A percentile compares a stretch with the other conserved stretches of the same genome.
Conservation (phyloP, 257 asterid genomes). For the Mentha longifolia region DNA sequence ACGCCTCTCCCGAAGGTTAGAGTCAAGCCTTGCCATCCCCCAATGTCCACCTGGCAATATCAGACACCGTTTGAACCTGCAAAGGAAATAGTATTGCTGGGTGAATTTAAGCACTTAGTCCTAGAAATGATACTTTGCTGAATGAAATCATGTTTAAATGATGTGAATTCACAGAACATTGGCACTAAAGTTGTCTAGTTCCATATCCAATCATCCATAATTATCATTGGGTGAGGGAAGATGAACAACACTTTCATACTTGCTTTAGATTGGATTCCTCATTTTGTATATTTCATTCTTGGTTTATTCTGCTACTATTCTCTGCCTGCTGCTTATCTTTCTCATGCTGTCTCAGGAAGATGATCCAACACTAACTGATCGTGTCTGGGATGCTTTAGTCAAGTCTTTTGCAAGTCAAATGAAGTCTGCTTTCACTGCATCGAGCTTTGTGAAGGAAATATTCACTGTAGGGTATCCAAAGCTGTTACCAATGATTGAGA, state of each 20-base stretch:
- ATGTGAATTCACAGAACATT: background rate
- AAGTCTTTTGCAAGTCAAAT: slow-evolving; percentile 93
- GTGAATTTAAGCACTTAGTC: background rate
- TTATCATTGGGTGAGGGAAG: slow-evolving; percentile 13
- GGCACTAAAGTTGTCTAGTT: slow-evolving; percentile 1
- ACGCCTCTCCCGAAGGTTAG: background rate
- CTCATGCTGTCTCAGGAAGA: slow-evolving; percentile 66
- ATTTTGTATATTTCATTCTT: background rate
- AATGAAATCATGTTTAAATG: slow-evolving; percentile 12
- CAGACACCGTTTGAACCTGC: background rate
- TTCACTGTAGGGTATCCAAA: slow-evolving; percentile 94
- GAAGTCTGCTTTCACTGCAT: slow-evolving; percentile 92
- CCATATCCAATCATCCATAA: background rate
- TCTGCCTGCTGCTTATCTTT: slow-evolving; percentile 30
- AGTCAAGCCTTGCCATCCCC: slow-evolving; percentile 1
- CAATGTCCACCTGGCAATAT: background rate
- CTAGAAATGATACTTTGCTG: slow-evolving; percentile 3
- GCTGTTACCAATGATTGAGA: slow-evolving; percentile 77
- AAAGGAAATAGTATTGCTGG: background rate
- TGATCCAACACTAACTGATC: slow-evolving; percentile 85
- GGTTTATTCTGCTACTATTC: background rate
- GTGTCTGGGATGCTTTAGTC: slow-evolving; percentile 91
- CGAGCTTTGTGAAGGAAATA: slow-evolving; percentile 92
- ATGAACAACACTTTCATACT: slow-evolving; percentile 3
- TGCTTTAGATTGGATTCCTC: slow-evolving; percentile 7